phyloP scores from a whole-genome alignment of 2,329 filamentous ascomycete genomes.

The Hymenoscyphus albidus region DNA sequence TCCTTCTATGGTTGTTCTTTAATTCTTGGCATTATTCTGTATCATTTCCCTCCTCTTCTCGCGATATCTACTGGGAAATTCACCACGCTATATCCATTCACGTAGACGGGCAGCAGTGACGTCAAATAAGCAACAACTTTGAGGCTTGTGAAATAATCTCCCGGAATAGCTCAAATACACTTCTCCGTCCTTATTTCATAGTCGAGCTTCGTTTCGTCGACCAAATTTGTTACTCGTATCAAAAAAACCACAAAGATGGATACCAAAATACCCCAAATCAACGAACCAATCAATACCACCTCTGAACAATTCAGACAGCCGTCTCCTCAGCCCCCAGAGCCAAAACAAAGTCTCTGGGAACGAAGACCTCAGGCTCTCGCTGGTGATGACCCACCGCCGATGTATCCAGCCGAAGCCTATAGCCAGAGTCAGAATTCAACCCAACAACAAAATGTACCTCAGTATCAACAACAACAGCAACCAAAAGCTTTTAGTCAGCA shows the following conservation, averaged over 20 bases:
- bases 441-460: not conserved
- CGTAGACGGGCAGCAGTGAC: not conserved
- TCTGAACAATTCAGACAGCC: not conserved
- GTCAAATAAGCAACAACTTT: not conserved
- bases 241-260: not conserved
- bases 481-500: not conserved
- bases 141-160: not conserved
- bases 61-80: not conserved
- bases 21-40: not conserved
- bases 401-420: not conserved
- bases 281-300: not conserved
- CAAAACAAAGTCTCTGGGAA: not conserved
- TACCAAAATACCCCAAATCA: not conserved
- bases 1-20: not conserved
- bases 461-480: not conserved
- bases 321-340: not conserved
- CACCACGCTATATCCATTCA: not conserved
- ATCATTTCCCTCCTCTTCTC: not conserved
- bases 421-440: not conserved
- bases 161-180: not conserved
- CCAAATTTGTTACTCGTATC: not conserved
- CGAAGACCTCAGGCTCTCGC: constrained; percentile 2
- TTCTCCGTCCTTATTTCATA: not conserved
- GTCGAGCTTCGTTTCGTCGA: not conserved
- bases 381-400: not conserved